Base-by-base conservation (phyloP, 2,329 filamentous ascomycete genomes). In the Cytospora piceicola region DNA sequence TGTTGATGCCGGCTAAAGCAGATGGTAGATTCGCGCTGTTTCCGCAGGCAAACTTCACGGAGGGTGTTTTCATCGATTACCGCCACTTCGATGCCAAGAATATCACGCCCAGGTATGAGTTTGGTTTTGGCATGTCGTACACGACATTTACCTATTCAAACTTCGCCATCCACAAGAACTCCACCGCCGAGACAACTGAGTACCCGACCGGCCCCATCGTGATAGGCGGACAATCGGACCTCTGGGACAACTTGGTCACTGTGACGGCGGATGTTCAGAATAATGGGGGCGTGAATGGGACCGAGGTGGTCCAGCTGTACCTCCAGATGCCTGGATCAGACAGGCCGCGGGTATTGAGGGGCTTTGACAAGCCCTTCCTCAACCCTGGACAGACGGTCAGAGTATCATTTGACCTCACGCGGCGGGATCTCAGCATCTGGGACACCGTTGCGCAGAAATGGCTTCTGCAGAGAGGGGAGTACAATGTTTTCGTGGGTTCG, bases 351-450 rank as follows among this genome's bases (percentile, higher is more conserved):
- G 87, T 90, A 73, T 78, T 91, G n/a, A 80, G 88, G 9, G 88
- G 89, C 8, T 91, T 91, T 66, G 85, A 85, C 61, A 91, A 91
- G 78, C 77, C 82, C 0, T 77, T 77, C 20, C 68, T 90, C 54
- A 76, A 79, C 17, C 77, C 80, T 0, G 80, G 81, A 0, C 73
- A 80, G 64, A 79, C 75, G 22, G 75, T 76, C 20, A 80, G 76
- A 0, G 76, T 88, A 0, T 75, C 71, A 0, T 85, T 91, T 64
- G 73, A 78, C 30, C 72, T 91, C 49, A 89, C 82, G 22, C 80
- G 89, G 51, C 82, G 88, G 67, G 89, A 91, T 71, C 71, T 91
- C 58, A 90, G 88, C 74, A 79, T 86, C 30, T 91, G 89, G 89
- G 86, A 90, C 72, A 80, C 83, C 5, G 76, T 73, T 1, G 80